Percentiles rank a stretch among this genome's conserved stretches.
Conservation (phyloP, 345 rosid species). For the Conringia planisiliqua region DNA sequence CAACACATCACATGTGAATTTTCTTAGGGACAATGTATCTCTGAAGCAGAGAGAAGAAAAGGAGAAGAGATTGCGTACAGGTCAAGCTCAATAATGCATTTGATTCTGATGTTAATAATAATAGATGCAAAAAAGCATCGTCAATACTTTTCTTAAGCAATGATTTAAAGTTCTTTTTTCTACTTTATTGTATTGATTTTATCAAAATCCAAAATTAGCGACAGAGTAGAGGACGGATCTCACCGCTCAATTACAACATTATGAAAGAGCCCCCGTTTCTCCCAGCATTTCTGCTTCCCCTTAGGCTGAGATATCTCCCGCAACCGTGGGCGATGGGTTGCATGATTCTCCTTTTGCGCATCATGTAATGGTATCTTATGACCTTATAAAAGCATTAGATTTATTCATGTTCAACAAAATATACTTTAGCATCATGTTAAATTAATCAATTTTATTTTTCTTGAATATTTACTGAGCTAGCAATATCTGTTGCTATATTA, state of each 20-base stretch:
- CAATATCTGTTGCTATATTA: no score
- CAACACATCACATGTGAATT: conserved; percentile 18
- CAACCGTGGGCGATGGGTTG: neutral
- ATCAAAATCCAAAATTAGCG: neutral
- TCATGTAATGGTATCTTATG: neutral
- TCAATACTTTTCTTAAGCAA: conserved; percentile 3
- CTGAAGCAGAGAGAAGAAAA: neutral
- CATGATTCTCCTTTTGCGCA: neutral
- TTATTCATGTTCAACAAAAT: no score
- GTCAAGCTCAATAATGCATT: neutral
- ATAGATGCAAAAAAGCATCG: neutral
- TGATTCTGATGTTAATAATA: neutral
- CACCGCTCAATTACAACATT: neutral
- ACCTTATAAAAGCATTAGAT: neutral
- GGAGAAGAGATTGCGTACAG: neutral
- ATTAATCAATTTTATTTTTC: no score
- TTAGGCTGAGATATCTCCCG: neutral
- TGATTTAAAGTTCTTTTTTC: neutral
- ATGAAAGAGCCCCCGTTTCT: neutral
- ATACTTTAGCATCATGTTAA: no score
- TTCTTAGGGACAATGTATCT: conserved; percentile 22
- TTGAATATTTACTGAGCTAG: no score
- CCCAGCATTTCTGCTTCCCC: neutral
- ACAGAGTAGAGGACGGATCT: conserved; percentile 11
- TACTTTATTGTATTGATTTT: neutral